Conservation (phyloP, 208 protist species). For the Trypanosoma conorhini region DNA sequence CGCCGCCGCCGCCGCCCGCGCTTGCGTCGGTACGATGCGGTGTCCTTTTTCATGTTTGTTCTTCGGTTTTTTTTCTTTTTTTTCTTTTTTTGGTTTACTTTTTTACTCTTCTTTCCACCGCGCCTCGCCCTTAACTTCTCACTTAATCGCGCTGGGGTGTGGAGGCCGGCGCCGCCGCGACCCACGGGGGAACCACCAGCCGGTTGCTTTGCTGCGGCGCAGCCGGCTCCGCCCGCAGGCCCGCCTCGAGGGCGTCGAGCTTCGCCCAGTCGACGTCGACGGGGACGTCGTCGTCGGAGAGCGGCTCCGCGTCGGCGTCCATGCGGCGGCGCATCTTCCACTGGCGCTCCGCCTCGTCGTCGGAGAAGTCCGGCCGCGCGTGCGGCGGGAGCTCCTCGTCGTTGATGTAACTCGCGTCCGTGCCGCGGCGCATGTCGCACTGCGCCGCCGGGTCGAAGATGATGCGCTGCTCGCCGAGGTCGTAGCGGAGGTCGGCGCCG, state of each 20-base stretch:
- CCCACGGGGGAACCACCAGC: no score
- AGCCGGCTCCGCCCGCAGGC: background rate
- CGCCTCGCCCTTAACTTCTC: no score
- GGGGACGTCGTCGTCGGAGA: slow-evolving; percentile 12
- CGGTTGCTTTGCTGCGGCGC: background rate
- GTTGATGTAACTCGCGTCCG: slow-evolving; percentile 88
- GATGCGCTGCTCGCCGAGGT: slow-evolving; percentile 49
- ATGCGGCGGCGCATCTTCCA: slow-evolving; percentile 77
- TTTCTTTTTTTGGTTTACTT: no score
- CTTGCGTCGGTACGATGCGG: no score
- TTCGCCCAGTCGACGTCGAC: slow-evolving; percentile 30
- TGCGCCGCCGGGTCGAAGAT: slow-evolving; percentile 54
- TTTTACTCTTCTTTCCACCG: no score
- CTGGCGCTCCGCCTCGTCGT: slow-evolving; percentile 80
- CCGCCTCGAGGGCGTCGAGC: slow-evolving; percentile 16
- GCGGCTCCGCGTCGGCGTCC: background rate
- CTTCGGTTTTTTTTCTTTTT: background rate
- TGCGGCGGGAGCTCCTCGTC: slow-evolving; percentile 85
- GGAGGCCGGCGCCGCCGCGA: no score
- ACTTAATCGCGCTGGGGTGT: no score
- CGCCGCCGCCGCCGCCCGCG: no score
- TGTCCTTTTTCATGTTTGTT: no score
- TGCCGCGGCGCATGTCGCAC: slow-evolving; percentile 64
- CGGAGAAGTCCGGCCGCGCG: slow-evolving; percentile 85
- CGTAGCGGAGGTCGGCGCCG: slow-evolving; percentile 49